Evolutionary conservation across 805 yeast species (phyloP), one percentile per base, ranked within the genome.

Genomic region (Ogataea minuta): DNA sequence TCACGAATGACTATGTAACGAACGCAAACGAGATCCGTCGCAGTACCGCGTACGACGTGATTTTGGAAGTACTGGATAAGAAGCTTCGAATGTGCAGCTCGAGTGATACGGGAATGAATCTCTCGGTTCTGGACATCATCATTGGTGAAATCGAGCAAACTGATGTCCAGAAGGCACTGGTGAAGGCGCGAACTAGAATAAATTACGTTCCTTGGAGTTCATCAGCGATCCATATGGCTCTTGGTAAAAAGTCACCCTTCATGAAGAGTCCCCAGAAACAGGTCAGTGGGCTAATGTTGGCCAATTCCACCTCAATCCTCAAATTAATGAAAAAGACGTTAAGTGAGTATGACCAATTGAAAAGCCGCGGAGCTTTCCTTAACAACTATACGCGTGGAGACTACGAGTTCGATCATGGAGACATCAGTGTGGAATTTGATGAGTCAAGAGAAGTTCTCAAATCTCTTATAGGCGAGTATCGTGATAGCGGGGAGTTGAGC

Each of bases 161-260:
- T 3, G 97, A 90, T 50, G 73, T 85, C 3, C 81, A 81, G 35
- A 81, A 80, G 54, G 88, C 85, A 1, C 63, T 76, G 13, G 54
- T 74, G 2, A 77, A 80, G 48, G 79, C 85, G 0, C 81, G 81
- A 46, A 77, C 76, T 36, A 62, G 91, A 39, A 70, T 88, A 1
- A 70, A 75, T 19, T 93, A 88, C 64, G 87, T 87, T 3, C 93
- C 95, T 0, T 85, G 95, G 89, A 76, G 88, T 0, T 79, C 93
- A 0, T 76, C 89, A 0, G 74, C 89, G 6, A 73, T 89, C 5
- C 93, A 88, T 54, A 68, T 89, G 0, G 89, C 91, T 6, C 68
- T 80, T 33, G 89, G 95, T 0, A 72, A 76, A 41, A 79, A 78
- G 47, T 84, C 95, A 8, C 82, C 89, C 4, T 84, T 69, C 49